Conservation (phyloP, 495 filamentous ascomycete genomes). For the Talaromyces borbonicus region DNA sequence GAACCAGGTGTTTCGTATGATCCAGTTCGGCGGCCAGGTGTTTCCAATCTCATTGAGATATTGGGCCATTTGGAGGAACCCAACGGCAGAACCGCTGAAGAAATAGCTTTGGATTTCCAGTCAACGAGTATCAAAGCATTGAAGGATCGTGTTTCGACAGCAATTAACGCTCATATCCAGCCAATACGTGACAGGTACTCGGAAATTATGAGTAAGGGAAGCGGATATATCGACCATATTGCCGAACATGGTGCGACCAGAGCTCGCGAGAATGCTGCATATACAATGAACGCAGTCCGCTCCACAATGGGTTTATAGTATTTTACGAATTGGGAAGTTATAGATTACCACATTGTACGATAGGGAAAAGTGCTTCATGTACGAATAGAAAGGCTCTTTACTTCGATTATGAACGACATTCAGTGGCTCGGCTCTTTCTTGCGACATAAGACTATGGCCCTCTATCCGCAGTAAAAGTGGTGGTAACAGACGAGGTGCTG, state of each 20-base stretch:
- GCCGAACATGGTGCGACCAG: slow-evolving; percentile 47
- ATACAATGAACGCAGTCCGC: slow-evolving; percentile 57
- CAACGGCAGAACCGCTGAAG: slow-evolving; percentile 31
- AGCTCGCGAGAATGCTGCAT: slow-evolving; percentile 53
- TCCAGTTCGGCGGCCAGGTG: slow-evolving; percentile 58
- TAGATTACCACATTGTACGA: not conserved
- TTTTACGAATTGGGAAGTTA: not conserved
- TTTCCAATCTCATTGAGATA: slow-evolving; percentile 78
- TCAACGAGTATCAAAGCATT: slow-evolving; percentile 46
- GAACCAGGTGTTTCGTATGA: slow-evolving; percentile 57
- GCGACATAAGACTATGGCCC: not conserved
- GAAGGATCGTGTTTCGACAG: slow-evolving; percentile 51
- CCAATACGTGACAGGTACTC: slow-evolving; percentile 53
- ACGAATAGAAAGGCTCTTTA: not conserved
- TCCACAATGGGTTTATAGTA: slow-evolving; percentile 49
- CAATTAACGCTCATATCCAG: slow-evolving; percentile 44
- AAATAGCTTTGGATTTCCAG: slow-evolving; percentile 46
- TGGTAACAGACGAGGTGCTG: too few species aligned
- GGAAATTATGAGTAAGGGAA: slow-evolving; percentile 37
- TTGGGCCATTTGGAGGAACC: slow-evolving; percentile 51
- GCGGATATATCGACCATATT: slow-evolving; percentile 47
- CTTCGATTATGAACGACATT: too few species aligned
- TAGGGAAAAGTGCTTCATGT: not conserved
- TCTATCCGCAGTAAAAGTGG: not conserved
- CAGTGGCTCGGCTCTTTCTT: not conserved